Evolutionary conservation across 192 early-diverging fungal species (phyloP), one percentile per base, ranked within the genome.

Genomic region (Helicostylum pulchrum): DNA sequence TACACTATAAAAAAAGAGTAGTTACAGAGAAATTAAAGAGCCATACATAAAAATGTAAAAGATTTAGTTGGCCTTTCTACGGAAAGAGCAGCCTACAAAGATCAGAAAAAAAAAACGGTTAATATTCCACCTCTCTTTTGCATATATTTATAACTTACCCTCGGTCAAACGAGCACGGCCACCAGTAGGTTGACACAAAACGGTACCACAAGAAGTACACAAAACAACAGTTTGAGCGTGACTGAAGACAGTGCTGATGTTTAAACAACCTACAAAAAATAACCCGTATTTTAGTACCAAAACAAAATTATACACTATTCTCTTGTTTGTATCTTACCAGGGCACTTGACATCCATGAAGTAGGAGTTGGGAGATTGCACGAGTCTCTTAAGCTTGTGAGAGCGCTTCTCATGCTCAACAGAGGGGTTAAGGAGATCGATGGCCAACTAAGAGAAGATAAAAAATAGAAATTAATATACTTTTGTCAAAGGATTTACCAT

Each of bases 261-360:
- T 86, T 78, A 92, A 88, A 88, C 96, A 98, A 34, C 91, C 90
- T 90, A n/a, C n/a, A 32, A 60, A 51, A 48, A 4, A 48, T 19
- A 48, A 15, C 10, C 14, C 4, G 14, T 9, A 50, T 19, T 12
- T 26, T 30, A 53, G 17, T 39, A 12, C 32, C 34, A 9, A 7
- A 62, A 1, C 31, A 9, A 62, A 49, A 7, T 12, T 48, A 62
- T 30, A 48, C 20, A 34, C 9, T 30, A 34, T 30, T 53, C 9
- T 48, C 15, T 14, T 15, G 8, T 15, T 14, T 15, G 8, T 48
- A 56, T 61, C 50, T 49, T 65, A 75, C 88, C 91, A 60, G 91
- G 80, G 85, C 94, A 96, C 83, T 96, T 96, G 65, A 98, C 94
- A 71, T 98, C 96, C 94, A 98, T 96, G 81, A 97, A 96, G 90